phyloP scores from a whole-genome alignment of 192 early-diverging fungal genomes.

The Umbelopsis vinacea region DNA sequence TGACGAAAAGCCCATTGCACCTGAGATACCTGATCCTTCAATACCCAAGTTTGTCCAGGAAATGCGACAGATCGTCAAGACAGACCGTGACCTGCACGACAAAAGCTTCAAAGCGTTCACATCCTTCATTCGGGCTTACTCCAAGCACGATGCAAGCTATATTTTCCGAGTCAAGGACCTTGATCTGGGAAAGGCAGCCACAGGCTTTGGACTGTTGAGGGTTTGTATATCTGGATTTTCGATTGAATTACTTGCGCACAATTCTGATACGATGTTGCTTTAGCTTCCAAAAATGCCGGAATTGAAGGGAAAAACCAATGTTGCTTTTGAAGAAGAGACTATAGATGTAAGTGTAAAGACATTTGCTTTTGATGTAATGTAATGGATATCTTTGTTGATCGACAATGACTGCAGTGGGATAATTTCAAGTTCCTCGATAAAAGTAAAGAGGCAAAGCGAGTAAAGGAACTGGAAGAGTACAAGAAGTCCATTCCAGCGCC shows the following conservation, averaged over 20 bases:
- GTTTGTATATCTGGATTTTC: constrained; percentile 24
- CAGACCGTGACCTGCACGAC: constrained; percentile 83
- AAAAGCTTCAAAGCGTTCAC: constrained; percentile 86
- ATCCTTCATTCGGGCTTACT: constrained; percentile 88
- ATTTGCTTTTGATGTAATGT: neutral
- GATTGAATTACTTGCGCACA: constrained; percentile 1
- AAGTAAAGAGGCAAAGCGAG: constrained; percentile 67
- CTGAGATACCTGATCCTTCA: constrained; percentile 45
- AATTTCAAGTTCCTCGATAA: constrained; percentile 74
- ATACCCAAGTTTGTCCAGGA: constrained; percentile 56
- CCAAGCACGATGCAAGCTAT: constrained; percentile 90
- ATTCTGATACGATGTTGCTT: neutral
- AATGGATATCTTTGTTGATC: neutral
- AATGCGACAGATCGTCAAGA: constrained; percentile 58
- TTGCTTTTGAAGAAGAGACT: constrained; percentile 46
- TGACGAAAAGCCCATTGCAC: constrained; percentile 40
- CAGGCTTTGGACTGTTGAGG: constrained; percentile 78
- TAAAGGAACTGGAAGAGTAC: constrained; percentile 6
- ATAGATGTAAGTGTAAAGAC: constrained; percentile 47
- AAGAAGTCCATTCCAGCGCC: neutral
- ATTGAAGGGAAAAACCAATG: constrained; percentile 60
- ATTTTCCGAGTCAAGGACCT: constrained; percentile 90
- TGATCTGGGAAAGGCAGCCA: constrained; percentile 77
- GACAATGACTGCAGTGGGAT: constrained; percentile 48
- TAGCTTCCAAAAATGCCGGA: constrained; percentile 95